These are phyloP conservation scores for Metschnikowia dekortorum DNA, from an alignment of 805 yeast species.

Conservation along the genomic window DNA sequence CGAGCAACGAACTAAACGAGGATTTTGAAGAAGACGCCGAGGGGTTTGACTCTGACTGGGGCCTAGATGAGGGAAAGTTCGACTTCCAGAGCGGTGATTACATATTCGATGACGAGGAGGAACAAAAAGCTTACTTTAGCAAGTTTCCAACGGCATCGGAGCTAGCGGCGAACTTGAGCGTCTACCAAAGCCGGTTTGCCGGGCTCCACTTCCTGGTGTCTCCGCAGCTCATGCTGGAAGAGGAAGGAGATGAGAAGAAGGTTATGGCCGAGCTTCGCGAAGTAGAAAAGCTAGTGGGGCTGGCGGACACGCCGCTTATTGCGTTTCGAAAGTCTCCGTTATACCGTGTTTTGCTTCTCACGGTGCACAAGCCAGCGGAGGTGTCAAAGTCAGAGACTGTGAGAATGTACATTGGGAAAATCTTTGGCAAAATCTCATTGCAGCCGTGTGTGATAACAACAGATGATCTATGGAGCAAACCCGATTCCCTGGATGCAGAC, in stretches of 20 bases:
- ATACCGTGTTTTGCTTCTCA: constrained; percentile 28
- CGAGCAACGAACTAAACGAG: neutral
- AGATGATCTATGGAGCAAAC: constrained; percentile 10
- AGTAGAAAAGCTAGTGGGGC: constrained; percentile 14
- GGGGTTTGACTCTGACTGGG: constrained; percentile 37
- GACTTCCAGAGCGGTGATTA: constrained; percentile 29
- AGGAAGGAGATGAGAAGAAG: constrained; percentile 8
- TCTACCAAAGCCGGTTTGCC: constrained; percentile 17
- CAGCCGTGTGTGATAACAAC: constrained; percentile 12
- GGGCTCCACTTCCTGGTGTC: constrained; percentile 15
- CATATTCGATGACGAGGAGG: constrained; percentile 29
- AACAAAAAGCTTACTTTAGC: constrained; percentile 24
- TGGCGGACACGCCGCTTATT: constrained; percentile 25
- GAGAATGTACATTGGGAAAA: constrained; percentile 12
- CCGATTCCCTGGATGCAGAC: neutral
- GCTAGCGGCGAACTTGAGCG: constrained; percentile 17
- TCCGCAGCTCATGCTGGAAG: constrained; percentile 11
- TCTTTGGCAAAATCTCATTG: constrained; percentile 16
- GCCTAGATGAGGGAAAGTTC: constrained; percentile 32
- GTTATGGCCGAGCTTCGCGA: constrained; percentile 15
- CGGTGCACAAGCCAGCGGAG: constrained; percentile 26
- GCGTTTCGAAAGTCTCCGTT: constrained; percentile 28
- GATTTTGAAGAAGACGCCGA: constrained; percentile 1
- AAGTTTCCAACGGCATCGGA: constrained; percentile 24
- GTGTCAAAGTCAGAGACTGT: constrained; percentile 4